Conservation (phyloP, 2,329 filamentous ascomycete genomes). For the Exophiala viscosa region DNA sequence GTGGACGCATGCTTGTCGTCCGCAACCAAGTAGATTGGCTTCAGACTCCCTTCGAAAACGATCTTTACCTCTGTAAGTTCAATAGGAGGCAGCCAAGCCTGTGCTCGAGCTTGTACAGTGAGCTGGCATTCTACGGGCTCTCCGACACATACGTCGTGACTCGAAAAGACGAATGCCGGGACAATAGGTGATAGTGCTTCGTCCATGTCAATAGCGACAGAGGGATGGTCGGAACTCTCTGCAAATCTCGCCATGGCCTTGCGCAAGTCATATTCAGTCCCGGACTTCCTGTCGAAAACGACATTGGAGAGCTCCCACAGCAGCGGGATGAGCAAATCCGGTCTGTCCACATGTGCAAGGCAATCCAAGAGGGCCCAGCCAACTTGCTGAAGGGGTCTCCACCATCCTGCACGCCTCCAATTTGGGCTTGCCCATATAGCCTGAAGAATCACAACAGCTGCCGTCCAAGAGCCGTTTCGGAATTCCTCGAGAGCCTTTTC, state of each 20-base stretch:
- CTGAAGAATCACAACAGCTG: conserved; percentile 50
- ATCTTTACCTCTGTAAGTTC: conserved; percentile 48
- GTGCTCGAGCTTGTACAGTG: conserved; percentile 48
- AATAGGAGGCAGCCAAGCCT: conserved; percentile 44
- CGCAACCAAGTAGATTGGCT: conserved; percentile 40
- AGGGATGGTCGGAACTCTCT: conserved; percentile 42
- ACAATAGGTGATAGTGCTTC: conserved; percentile 47
- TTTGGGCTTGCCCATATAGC: conserved; percentile 54
- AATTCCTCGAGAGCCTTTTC: conserved; percentile 55
- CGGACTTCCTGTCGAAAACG: conserved; percentile 37
- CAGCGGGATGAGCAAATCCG: conserved; percentile 49
- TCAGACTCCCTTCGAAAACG: conserved; percentile 51
- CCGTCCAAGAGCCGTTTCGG: conserved; percentile 46
- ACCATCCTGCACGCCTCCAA: conserved; percentile 62
- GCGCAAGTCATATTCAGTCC: conserved; percentile 43
- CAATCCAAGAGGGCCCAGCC: conserved; percentile 54
- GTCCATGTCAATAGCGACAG: conserved; percentile 46
- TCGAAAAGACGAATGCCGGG: conserved; percentile 53
- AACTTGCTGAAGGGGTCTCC: conserved; percentile 52
- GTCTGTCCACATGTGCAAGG: conserved; percentile 44
- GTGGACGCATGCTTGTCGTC: conserved; percentile 29
- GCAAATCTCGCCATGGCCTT: neutral
- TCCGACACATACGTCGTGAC: conserved; percentile 56
- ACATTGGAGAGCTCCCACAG: conserved; percentile 54
- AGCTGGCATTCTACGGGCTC: conserved; percentile 57